Conservation (phyloP, 23 red algal species). For the Agarophyton chilense region DNA sequence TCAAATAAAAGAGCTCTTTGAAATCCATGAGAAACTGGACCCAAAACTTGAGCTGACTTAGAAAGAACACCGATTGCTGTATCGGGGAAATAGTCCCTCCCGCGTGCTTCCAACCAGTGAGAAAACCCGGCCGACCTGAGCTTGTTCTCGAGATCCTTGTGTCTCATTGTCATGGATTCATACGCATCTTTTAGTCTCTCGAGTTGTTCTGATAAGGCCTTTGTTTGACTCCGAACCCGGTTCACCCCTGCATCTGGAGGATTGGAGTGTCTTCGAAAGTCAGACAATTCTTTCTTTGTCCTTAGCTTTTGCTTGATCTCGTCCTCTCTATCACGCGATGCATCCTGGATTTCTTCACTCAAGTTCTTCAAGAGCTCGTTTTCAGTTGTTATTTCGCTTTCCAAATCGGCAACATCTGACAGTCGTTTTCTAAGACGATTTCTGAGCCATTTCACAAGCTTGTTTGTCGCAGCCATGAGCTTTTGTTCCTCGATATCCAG, state of each 20-base stretch:
- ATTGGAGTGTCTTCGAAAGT: conserved; percentile 22
- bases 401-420: conserved; percentile 37
- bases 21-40: conserved; percentile 48
- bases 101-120: conserved; percentile 65
- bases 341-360: conserved; percentile 8
- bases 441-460: conserved; percentile 68
- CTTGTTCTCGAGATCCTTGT: conserved; percentile 31
- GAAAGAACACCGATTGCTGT: conserved; percentile 72
- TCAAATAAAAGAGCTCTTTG: conserved; percentile 41
- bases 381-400: conserved; percentile 44
- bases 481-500: conserved; percentile 58
- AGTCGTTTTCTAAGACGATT: conserved; percentile 67
- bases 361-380: conserved; percentile 42
- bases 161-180: conserved; percentile 30
- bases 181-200: conserved; percentile 35
- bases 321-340: conserved; percentile 22
- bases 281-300: conserved; percentile 47
- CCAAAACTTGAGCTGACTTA: conserved; percentile 60
- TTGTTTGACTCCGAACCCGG: conserved; percentile 39
- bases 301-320: conserved; percentile 54
- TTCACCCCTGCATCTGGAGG: conserved; percentile 38
- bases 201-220: conserved; percentile 50
- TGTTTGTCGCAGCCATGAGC: conserved; percentile 23
- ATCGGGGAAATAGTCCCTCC: conserved; percentile 53
- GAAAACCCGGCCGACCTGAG: conserved; percentile 41